A percentile compares a stretch with the other conserved stretches of the same genome.
These are phyloP conservation scores for Saccharomyces hybrid DNA, from an alignment of 1,139 yeast species.

Conservation along the genomic window DNA sequence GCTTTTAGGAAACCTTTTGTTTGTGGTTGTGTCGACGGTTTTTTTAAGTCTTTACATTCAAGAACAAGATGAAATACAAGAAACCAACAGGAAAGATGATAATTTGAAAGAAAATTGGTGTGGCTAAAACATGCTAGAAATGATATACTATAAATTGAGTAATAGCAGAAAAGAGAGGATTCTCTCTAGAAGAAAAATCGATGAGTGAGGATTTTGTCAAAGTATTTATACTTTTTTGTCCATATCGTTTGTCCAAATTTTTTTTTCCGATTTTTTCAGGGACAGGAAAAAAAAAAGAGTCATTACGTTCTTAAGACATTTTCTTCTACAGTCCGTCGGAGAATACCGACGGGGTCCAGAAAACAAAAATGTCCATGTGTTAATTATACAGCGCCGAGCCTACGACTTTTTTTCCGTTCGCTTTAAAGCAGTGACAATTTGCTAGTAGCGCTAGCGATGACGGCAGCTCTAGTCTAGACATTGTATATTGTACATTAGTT, in stretches of 20 bases:
- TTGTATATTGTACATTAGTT: neutral
- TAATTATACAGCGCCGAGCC: neutral
- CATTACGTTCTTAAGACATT: neutral
- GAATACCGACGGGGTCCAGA: neutral
- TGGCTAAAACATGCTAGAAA: constrained; percentile 12
- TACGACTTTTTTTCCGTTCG: neutral
- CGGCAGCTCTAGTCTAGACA: neutral
- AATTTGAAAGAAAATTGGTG: constrained; percentile 14
- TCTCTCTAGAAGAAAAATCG: neutral
- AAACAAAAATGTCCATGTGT: neutral
- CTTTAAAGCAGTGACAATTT: neutral
- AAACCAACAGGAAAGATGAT: constrained; percentile 4
- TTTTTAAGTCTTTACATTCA: constrained; percentile 5
- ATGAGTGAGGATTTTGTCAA: neutral
- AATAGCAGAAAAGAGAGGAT: neutral
- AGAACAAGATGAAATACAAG: constrained; percentile 3
- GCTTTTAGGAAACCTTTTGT: neutral
- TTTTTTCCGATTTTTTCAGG: neutral
- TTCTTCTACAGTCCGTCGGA: neutral
- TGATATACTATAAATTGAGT: neutral
- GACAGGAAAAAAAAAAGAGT: neutral
- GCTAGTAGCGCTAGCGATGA: neutral
- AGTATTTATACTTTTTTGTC: neutral
- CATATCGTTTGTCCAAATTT: neutral
- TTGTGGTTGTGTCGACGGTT: constrained; percentile 1